phyloP scores from a whole-genome alignment of 2,329 filamentous ascomycete genomes.

The Fusarium humuli region DNA sequence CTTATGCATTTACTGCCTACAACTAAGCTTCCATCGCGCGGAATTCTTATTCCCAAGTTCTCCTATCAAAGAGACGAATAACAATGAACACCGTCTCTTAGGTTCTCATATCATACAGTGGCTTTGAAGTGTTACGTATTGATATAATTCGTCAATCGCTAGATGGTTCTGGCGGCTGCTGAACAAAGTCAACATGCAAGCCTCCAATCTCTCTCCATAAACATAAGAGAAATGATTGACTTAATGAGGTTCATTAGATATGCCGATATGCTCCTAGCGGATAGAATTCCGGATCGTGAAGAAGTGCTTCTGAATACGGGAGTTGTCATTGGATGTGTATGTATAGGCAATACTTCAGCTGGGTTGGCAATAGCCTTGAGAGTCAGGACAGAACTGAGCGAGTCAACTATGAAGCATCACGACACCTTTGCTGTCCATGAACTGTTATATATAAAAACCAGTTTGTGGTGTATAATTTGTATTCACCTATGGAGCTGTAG shows the following conservation, averaged over 20 bases:
- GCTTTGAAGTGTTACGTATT: too few relatives aligned
- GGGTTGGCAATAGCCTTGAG: neutral
- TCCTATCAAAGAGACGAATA: too few relatives aligned
- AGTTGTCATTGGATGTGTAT: neutral
- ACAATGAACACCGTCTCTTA: too few relatives aligned
- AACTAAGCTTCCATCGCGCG: neutral
- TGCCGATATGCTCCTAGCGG: neutral
- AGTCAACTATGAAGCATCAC: neutral
- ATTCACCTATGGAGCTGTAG: neutral
- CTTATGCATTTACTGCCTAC: neutral
- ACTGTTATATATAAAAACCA: neutral
- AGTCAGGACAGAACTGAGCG: neutral
- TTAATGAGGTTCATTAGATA: neutral
- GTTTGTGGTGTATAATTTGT: neutral
- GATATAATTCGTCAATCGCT: too few relatives aligned
- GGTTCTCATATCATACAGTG: too few relatives aligned
- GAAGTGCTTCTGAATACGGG: neutral
- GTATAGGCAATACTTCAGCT: neutral
- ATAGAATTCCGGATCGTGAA: neutral
- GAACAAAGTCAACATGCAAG: neutral
- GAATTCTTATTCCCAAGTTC: neutral
- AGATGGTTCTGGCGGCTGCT: neutral
- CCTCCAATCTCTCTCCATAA: neutral
- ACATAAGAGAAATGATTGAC: neutral
- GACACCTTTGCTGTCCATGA: neutral